Conservation (phyloP, 495 filamentous ascomycete species). For the Alectoria sarmentosa region DNA sequence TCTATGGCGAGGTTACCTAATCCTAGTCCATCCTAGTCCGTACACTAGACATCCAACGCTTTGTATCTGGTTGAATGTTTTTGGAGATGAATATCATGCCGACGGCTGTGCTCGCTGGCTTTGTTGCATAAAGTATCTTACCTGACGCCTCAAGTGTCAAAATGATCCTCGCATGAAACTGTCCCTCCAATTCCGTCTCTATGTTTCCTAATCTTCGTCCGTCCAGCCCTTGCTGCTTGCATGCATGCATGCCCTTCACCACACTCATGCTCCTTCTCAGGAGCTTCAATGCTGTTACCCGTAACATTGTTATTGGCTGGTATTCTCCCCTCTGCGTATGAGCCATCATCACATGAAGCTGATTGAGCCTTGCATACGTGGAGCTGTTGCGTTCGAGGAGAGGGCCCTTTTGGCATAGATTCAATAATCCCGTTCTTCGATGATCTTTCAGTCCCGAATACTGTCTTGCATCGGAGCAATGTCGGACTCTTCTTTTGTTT, state of each 20-base stretch:
- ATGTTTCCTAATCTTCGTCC: constrained; percentile 19
- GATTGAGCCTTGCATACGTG: not conserved
- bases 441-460: not conserved
- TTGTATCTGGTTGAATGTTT: not conserved
- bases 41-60: not conserved
- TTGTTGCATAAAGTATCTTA: not conserved
- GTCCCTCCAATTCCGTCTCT: not conserved
- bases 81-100: too few species aligned
- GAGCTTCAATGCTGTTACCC: not conserved
- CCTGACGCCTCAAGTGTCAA: not conserved
- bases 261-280: not conserved
- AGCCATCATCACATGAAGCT: not conserved
- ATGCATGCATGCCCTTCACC: not conserved
- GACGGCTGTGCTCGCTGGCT: not conserved
- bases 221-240: not conserved
- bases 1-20: too few species aligned
- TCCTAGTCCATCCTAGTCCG: too few species aligned
- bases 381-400: not conserved
- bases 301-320: not conserved
- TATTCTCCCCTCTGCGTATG: not conserved
- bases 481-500: not conserved
- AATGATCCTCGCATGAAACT: not conserved
- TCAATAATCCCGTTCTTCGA: constrained; percentile 11
- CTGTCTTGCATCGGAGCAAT: not conserved
- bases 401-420: not conserved